A percentile compares a stretch with the other conserved stretches of the same genome.
Conservation (phyloP, 345 rosid species). For the Raphanus sativus region DNA sequence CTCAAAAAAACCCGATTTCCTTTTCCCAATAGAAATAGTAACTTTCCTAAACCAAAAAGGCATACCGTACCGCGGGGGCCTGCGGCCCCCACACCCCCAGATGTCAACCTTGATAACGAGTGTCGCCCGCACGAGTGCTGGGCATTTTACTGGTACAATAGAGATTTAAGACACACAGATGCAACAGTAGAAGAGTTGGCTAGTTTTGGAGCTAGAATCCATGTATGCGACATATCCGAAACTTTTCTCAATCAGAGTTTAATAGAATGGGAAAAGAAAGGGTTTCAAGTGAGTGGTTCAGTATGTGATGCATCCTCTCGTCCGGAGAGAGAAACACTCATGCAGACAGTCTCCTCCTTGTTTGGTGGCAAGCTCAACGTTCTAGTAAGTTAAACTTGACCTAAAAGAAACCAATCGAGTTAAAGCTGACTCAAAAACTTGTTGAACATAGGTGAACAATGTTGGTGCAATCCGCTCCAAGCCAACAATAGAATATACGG, state of each 20-base stretch:
- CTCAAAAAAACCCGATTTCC: too few relatives aligned
- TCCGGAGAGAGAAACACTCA: slow-evolving; percentile 15
- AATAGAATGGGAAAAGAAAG: slow-evolving; percentile 24
- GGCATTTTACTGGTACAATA: too few relatives aligned
- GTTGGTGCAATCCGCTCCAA: slow-evolving; percentile 43
- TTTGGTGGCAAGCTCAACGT: slow-evolving; percentile 31
- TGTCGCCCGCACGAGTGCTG: too few relatives aligned
- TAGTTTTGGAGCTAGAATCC: slow-evolving; percentile 28
- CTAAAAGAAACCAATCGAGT: not conserved
- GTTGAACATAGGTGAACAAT: slow-evolving; percentile 47
- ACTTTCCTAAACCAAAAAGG: too few relatives aligned
- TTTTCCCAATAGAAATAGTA: too few relatives aligned
- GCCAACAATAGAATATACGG: slow-evolving; percentile 43
- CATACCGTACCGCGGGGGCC: too few relatives aligned
- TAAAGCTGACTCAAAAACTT: not conserved
- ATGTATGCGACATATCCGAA: slow-evolving; percentile 28
- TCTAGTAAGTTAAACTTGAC: slow-evolving; percentile 20
- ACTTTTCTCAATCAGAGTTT: slow-evolving; percentile 20
- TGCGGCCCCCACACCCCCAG: too few relatives aligned
- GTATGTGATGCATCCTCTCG: slow-evolving; percentile 30
- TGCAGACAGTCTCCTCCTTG: slow-evolving; percentile 1
- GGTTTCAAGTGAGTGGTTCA: slow-evolving; percentile 33
- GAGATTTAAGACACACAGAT: too few relatives aligned
- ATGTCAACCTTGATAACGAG: too few relatives aligned
- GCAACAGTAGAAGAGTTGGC: slow-evolving; percentile 36